Percentiles rank a stretch among this genome's conserved stretches.
Conservation (phyloP, 345 rosid species). For the Excoecaria cochinchinensis region DNA sequence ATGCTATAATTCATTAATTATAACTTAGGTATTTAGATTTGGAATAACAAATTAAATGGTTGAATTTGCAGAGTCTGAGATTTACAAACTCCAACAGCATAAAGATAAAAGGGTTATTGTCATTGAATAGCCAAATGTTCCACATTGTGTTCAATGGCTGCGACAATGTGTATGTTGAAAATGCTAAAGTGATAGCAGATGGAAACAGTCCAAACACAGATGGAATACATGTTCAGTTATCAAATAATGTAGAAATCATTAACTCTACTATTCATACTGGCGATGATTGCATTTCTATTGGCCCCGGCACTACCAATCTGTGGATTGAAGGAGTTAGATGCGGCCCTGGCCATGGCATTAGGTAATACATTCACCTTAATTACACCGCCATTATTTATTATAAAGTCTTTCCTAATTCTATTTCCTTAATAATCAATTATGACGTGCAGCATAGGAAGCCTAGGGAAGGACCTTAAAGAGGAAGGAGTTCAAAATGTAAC, state of each 20-base stretch:
- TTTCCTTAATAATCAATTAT: no score
- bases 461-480: no score
- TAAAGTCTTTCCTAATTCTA: no score
- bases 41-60: not conserved
- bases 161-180: not conserved
- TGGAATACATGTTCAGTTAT: not conserved
- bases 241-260: not conserved
- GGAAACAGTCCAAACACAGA: conserved; percentile 2
- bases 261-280: not conserved
- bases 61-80: conserved; percentile 1
- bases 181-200: not conserved
- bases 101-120: conserved; percentile 1
- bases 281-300: conserved; percentile 5
- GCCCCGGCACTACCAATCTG: not conserved
- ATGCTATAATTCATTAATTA: no score
- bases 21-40: not conserved
- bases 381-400: no score
- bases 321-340: conserved; percentile 8
- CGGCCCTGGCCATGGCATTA: conserved; percentile 5
- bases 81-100: conserved; percentile 6
- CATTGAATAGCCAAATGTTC: conserved; percentile 4
- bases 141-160: conserved; percentile 2
- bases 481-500: no score
- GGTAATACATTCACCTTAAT: conserved; percentile 7
- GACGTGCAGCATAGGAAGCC: no score